phyloP scores from a whole-genome alignment of 352 stramenopile genomes.

The Globisporangium orthogonon region DNA sequence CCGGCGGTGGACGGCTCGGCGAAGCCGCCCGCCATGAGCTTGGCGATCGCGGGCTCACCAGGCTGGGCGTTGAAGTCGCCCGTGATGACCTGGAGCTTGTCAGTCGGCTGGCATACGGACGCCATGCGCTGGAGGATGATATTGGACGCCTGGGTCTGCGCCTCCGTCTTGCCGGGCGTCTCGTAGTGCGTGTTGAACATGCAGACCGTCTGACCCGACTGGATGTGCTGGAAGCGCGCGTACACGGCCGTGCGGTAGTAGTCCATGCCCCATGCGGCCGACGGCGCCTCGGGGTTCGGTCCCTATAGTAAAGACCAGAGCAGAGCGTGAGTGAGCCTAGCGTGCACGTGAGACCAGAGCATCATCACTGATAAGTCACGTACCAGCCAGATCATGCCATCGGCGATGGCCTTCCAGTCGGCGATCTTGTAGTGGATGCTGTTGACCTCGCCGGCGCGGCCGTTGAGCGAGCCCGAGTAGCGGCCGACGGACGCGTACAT shows the following conservation, averaged over 20 bases:
- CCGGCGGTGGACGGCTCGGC: slow-evolving; percentile 32
- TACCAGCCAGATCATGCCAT: slow-evolving; percentile 70
- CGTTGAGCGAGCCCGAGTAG: slow-evolving; percentile 52
- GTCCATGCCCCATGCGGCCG: slow-evolving; percentile 49
- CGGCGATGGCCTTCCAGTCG: slow-evolving; percentile 43
- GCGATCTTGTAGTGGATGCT: slow-evolving; percentile 57
- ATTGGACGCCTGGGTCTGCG: slow-evolving; percentile 52
- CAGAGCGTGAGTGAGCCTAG: neutral
- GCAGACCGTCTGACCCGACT: slow-evolving; percentile 51
- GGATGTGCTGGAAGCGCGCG: slow-evolving; percentile 65
- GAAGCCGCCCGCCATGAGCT: slow-evolving; percentile 38
- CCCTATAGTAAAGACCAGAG: slow-evolving; percentile 13
- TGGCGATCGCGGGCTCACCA: slow-evolving; percentile 55
- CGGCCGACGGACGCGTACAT: slow-evolving; percentile 58
- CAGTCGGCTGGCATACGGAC: slow-evolving; percentile 38
- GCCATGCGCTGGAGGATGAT: slow-evolving; percentile 54
- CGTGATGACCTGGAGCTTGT: slow-evolving; percentile 56
- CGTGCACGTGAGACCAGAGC: neutral
- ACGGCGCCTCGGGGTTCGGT: slow-evolving; percentile 40
- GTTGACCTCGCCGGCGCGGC: slow-evolving; percentile 45
- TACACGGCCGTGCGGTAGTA: slow-evolving; percentile 73
- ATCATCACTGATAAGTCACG: neutral
- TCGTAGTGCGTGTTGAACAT: slow-evolving; percentile 83
- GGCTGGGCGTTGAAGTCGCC: slow-evolving; percentile 66
- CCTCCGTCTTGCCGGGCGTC: slow-evolving; percentile 65